Conservation (phyloP, 2,329 filamentous ascomycete genomes). For the Sarocladiaceae sp. region DNA sequence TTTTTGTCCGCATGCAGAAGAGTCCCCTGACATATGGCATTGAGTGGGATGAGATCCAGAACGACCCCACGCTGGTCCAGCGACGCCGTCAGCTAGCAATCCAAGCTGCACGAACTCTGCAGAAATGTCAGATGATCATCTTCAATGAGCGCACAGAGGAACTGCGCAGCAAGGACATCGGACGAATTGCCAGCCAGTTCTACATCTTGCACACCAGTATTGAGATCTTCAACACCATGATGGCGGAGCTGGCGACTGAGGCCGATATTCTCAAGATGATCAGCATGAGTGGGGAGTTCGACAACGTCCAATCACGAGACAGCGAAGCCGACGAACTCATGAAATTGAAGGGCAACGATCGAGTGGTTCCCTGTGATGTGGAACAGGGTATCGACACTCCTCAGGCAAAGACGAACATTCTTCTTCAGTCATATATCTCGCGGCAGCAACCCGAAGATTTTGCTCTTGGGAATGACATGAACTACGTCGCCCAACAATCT, state of each 20-base stretch:
- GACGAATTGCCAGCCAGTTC: conserved; percentile 93
- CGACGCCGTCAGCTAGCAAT: conserved; percentile 81
- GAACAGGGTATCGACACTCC: conserved; percentile 66
- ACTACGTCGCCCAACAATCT: conserved; percentile 93
- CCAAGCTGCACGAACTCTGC: conserved; percentile 79
- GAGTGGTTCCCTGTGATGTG: conserved; percentile 69
- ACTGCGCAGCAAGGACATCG: conserved; percentile 88
- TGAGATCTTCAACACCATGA: conserved; percentile 94
- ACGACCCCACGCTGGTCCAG: conserved; percentile 85
- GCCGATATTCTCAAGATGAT: conserved; percentile 95
- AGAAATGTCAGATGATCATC: conserved; percentile 97
- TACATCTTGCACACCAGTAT: conserved; percentile 93
- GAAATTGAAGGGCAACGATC: conserved; percentile 59
- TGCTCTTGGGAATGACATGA: conserved; percentile 83
- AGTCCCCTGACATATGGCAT: conserved; percentile 93
- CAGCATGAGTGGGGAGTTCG: conserved; percentile 95
- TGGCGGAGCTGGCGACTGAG: conserved; percentile 80
- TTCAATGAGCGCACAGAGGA: conserved; percentile 95
- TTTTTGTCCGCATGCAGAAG: conserved; percentile 93
- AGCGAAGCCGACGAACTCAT: conserved; percentile 85
- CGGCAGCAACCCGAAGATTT: conserved; percentile 87
- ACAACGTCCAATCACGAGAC: conserved; percentile 91
- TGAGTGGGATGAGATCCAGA: conserved; percentile 83
- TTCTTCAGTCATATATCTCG: conserved; percentile 92
- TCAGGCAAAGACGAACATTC: conserved; percentile 91